Evolutionary conservation across 2,329 filamentous ascomycete species (phyloP), one percentile per base, ranked within the genome.

Genomic region (Beauveria varroae): DNA sequence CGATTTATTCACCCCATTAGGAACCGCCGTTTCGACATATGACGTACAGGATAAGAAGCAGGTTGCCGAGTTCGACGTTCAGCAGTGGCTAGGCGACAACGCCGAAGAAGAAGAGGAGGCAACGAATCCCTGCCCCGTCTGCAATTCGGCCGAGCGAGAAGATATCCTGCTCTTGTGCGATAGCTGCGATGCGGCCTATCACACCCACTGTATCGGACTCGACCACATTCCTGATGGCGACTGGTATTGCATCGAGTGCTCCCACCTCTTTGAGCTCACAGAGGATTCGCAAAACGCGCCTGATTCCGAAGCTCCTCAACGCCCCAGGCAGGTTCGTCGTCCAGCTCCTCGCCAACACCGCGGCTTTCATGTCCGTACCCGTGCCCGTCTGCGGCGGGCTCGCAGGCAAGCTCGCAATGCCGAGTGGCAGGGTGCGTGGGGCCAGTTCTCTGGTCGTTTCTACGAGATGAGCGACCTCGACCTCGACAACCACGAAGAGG

Each of bases 191-290:
- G 87, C 88, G 40, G 85, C 90, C 49, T 96, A 93, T 69, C 95
- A 99, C 74, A 92, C 92, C 53, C 90, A 96, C 73, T 99, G 95
- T 74, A 85, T 96, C 64, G 93, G 90, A 40, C 82, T 96, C 55
- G 87, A 93, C 63, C 77, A 81, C 58, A 85, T 96, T 61, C 92
- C 93, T 24, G 76, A 81, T 34, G 90, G 89, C 30, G 80, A 87
- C 65, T 99, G 93, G 93, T 96, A 93, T 73, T 99, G 95, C 77
- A 87, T 95, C 74, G 86, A 89, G 68, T 99, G 95, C 74, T 73
- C 79, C 64, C 81, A 83, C 64, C 71, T 81, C 26, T 76, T 83
- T 53, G 68, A 73, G 22, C 68, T 73, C 24, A 64, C 67, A 3
- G 68, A 73, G 8, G 70, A 74, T n/a, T 68, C 70, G 56, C 67